Conservation (phyloP, 352 stramenopile species). For the Globisporangium barbulae region DNA sequence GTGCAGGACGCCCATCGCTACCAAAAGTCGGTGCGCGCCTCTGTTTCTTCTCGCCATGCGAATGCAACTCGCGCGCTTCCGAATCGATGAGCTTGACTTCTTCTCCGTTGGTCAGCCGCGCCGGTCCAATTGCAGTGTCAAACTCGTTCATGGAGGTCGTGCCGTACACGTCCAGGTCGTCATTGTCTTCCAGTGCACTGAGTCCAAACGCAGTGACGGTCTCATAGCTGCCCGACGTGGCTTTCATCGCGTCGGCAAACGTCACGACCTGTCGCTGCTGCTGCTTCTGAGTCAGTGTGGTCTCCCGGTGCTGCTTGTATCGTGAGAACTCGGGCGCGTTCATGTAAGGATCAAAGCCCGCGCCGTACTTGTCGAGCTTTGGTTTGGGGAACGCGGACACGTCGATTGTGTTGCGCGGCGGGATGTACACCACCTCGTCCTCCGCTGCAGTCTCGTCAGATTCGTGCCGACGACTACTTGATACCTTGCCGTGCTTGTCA, state of each 20-base stretch:
- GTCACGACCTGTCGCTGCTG: constrained; percentile 53
- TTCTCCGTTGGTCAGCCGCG: constrained; percentile 15
- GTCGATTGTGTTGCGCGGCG: constrained; percentile 55
- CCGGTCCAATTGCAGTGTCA: constrained; percentile 51
- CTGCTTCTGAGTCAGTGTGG: constrained; percentile 21
- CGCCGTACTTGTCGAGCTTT: constrained; percentile 75
- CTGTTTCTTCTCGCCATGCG: background rate
- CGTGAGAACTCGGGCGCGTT: constrained; percentile 67
- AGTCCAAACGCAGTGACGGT: constrained; percentile 56
- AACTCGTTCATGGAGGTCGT: constrained; percentile 62
- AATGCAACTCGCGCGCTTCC: constrained; percentile 26
- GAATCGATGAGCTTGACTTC: constrained; percentile 34
- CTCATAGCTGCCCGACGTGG: constrained; percentile 29
- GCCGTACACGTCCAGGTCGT: constrained; percentile 83
- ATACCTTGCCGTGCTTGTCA: no score
- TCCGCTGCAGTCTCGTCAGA: constrained; percentile 26
- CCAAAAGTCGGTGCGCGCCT: constrained; percentile 27
- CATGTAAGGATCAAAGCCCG: constrained; percentile 73
- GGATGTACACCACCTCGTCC: constrained; percentile 46
- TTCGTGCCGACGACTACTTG: background rate
- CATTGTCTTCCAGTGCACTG: constrained; percentile 78
- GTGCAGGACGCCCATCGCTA: constrained; percentile 48
- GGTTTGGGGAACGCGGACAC: constrained; percentile 53
- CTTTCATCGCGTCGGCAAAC: constrained; percentile 70
- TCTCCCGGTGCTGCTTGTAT: constrained; percentile 40